phyloP scores from a whole-genome alignment of 805 yeast species.

The Wickerhamiella vanderwaltii region DNA sequence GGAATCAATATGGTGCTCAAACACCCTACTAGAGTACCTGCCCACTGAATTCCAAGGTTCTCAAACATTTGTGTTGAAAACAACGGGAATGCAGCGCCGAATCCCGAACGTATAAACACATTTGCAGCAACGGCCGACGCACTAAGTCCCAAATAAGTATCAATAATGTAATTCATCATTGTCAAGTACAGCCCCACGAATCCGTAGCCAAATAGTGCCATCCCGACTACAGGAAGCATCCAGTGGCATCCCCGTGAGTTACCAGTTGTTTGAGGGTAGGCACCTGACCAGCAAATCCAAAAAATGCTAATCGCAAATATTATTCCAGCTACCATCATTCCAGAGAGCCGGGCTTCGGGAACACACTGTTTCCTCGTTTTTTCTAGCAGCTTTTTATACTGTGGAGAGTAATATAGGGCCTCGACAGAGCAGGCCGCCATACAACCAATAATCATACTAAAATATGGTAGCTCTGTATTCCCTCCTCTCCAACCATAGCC shows the following conservation, averaged over 20 bases:
- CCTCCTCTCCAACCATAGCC: conserved; percentile 52
- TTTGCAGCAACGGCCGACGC: conserved; percentile 58
- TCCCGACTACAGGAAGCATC: conserved; percentile 48
- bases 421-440: conserved; percentile 43
- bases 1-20: conserved; percentile 39
- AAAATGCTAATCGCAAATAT: conserved; percentile 66
- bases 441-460: conserved; percentile 57
- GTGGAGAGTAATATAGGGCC: conserved; percentile 43
- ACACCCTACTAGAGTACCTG: conserved; percentile 41
- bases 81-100: conserved; percentile 52
- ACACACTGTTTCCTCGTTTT: conserved; percentile 47
- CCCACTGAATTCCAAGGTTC: conserved; percentile 42
- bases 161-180: conserved; percentile 47
- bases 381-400: conserved; percentile 36
- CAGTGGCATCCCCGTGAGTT: conserved; percentile 43
- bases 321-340: conserved; percentile 62
- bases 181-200: conserved; percentile 47
- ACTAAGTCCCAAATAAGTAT: conserved; percentile 44
- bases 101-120: conserved; percentile 44
- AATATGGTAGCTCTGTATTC: conserved; percentile 65
- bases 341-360: conserved; percentile 71
- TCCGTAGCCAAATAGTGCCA: conserved; percentile 41
- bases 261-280: conserved; percentile 44
- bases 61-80: conserved; percentile 43
- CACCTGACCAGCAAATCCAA: conserved; percentile 86